These are phyloP conservation scores for Nakazawaea anatomiae DNA, from an alignment of 805 yeast genomes.

Conservation along the genomic window DNA sequence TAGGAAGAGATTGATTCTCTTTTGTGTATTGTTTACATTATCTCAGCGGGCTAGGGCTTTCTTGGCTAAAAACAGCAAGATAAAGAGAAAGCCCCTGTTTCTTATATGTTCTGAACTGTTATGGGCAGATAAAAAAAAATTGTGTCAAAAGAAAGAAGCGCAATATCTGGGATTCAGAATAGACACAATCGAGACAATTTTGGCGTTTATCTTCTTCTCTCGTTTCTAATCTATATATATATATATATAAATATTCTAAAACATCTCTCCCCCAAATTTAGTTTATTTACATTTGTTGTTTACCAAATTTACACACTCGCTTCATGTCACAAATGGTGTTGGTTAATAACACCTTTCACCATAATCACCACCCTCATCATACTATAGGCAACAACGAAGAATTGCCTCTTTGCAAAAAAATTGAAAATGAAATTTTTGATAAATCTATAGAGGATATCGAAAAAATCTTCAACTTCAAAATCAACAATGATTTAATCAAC, in stretches of 20 bases:
- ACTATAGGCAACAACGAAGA: background rate
- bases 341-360: background rate
- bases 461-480: slow-evolving; percentile 10
- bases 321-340: background rate
- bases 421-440: slow-evolving; percentile 10
- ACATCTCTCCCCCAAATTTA: background rate
- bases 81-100: background rate
- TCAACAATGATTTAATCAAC: background rate
- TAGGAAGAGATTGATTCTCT: background rate
- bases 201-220: background rate
- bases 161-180: background rate
- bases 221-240: background rate
- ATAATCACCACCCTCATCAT: background rate
- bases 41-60: background rate
- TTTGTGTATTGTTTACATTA: too few species aligned
- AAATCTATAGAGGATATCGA: slow-evolving; percentile 11
- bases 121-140: background rate
- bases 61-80: background rate
- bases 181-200: background rate
- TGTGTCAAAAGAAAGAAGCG: background rate
- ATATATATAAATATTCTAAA: too few species aligned
- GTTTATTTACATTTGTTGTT: too few species aligned
- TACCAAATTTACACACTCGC: too few species aligned
- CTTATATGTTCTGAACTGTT: background rate
- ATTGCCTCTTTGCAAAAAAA: background rate